These are phyloP conservation scores for Starmerella apicola DNA, from an alignment of 805 yeast species.

Conservation along the genomic window DNA sequence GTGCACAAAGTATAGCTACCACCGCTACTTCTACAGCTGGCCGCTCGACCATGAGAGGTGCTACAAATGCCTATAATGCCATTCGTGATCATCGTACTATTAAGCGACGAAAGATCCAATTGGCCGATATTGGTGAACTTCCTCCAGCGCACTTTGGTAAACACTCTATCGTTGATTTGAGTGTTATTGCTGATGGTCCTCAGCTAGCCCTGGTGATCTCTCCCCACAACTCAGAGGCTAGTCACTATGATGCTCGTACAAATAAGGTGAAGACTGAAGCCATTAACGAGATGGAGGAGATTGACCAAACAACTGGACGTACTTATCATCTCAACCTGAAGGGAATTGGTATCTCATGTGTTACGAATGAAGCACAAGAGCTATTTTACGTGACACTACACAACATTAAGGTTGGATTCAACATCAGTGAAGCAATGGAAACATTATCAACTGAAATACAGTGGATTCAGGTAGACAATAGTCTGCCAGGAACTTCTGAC, in stretches of 20 bases:
- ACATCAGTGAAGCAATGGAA: slow-evolving; percentile 74
- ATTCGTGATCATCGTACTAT: neutral
- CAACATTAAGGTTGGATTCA: slow-evolving; percentile 70
- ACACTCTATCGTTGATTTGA: slow-evolving; percentile 58
- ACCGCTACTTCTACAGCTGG: neutral
- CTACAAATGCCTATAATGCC: no score
- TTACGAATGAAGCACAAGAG: slow-evolving; percentile 61
- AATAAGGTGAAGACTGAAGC: slow-evolving; percentile 16
- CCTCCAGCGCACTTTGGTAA: slow-evolving; percentile 60
- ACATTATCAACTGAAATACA: slow-evolving; percentile 68
- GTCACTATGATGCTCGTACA: slow-evolving; percentile 42
- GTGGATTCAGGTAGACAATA: slow-evolving; percentile 94
- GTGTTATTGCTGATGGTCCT: slow-evolving; percentile 94
- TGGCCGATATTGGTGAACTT: slow-evolving; percentile 86
- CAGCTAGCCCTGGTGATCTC: slow-evolving; percentile 77
- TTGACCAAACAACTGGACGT: slow-evolving; percentile 13
- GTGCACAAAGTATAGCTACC: neutral
- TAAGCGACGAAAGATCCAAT: slow-evolving; percentile 48
- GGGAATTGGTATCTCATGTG: slow-evolving; percentile 79
- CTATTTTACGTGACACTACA: slow-evolving; percentile 69
- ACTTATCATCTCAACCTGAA: slow-evolving; percentile 45
- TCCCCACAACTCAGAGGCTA: slow-evolving; percentile 63
- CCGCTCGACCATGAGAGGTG: neutral
- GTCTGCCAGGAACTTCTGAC: slow-evolving; percentile 63
- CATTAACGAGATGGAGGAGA: slow-evolving; percentile 16